Evolutionary conservation across 2,329 filamentous ascomycete species (phyloP).

Genomic region (Ceratocystis lukuohia): DNA sequence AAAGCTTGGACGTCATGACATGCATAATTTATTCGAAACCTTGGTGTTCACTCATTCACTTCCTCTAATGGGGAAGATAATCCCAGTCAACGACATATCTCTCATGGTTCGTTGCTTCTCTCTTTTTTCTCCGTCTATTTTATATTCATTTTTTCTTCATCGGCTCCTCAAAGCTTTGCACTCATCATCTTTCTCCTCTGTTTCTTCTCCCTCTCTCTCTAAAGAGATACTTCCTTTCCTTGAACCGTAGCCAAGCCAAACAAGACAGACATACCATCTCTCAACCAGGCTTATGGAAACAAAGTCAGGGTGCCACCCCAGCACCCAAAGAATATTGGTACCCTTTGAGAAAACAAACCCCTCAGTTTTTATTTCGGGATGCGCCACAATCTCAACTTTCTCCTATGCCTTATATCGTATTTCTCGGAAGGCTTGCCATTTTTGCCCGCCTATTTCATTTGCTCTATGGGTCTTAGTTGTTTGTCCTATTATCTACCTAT

Average conservation of each 20-base stretch:
- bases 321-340: neutral
- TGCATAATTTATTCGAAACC: neutral
- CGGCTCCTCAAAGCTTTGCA: neutral
- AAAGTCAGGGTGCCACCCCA: neutral
- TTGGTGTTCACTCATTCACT: neutral
- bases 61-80: neutral
- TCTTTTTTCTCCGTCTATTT: neutral
- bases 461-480: neutral
- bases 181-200: neutral
- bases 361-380: neutral
- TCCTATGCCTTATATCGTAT: neutral
- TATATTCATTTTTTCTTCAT: neutral
- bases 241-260: neutral
- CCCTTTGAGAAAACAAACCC: no score
- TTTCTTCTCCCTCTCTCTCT: neutral
- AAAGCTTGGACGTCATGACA: neutral
- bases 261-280: neutral
- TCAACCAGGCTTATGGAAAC: neutral
- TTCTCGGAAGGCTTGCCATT: no score
- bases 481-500: neutral
- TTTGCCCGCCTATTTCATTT: neutral
- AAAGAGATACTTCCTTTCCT: neutral
- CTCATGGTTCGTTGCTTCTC: neutral
- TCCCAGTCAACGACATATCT: neutral
- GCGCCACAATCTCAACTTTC: neutral